These are phyloP conservation scores for Aspergillus aculeatinus DNA, from an alignment of 2,329 filamentous ascomycete species.

Conservation along the genomic window DNA sequence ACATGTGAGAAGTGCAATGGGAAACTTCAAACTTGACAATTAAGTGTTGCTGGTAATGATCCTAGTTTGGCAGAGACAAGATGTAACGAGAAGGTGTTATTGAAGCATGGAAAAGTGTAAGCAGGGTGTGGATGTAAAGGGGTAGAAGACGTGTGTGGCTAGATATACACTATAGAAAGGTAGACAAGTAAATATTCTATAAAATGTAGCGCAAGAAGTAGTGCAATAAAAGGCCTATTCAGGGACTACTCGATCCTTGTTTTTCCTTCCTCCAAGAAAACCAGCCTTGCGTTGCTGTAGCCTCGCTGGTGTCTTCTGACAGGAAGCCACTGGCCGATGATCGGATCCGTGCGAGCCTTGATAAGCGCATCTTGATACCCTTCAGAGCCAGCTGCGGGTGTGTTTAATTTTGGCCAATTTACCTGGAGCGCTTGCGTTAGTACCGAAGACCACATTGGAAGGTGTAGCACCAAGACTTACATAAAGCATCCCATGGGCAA, in stretches of 20 bases:
- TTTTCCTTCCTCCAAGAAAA: conserved; percentile 93
- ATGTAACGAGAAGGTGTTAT: background rate
- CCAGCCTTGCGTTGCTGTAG: conserved; percentile 75
- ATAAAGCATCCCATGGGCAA: conserved; percentile 84
- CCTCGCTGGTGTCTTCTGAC: conserved; percentile 71
- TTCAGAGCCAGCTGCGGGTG: conserved; percentile 79
- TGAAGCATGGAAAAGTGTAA: background rate
- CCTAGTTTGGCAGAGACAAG: background rate
- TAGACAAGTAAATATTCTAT: background rate
- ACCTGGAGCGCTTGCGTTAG: conserved; percentile 57
- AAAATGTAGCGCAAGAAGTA: background rate
- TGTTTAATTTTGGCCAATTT: conserved; percentile 97
- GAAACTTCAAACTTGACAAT: too few relatives aligned
- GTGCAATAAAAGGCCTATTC: background rate
- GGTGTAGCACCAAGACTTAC: conserved; percentile 58
- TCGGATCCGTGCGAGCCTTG: conserved; percentile 75
- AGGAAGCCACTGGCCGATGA: conserved; percentile 72
- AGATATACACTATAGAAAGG: background rate
- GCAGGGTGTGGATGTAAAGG: conserved; percentile 5
- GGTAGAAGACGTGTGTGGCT: background rate
- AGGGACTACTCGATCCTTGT: conserved; percentile 76
- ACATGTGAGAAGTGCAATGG: too few relatives aligned
- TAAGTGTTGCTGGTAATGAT: background rate
- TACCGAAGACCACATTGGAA: background rate
- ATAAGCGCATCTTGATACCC: conserved; percentile 83